Percentiles rank a stretch among this genome's conserved stretches.
These are phyloP conservation scores for Scedosporium boydii DNA, from an alignment of 2,329 filamentous ascomycete genomes.

Conservation along the genomic window DNA sequence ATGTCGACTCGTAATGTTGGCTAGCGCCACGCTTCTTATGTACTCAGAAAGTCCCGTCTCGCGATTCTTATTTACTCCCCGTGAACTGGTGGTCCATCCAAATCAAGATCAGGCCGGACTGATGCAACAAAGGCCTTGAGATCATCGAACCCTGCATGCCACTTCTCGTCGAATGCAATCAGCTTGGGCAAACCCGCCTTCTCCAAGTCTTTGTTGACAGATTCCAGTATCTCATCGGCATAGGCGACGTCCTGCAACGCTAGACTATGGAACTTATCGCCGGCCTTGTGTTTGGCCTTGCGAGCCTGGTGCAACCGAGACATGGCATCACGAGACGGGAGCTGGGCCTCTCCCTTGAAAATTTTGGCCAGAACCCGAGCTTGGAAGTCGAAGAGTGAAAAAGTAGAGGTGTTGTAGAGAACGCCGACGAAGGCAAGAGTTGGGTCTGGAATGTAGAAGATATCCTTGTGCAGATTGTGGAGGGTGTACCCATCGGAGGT, in stretches of 20 bases:
- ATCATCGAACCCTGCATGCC: slow-evolving; percentile 2
- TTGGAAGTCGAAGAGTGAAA: slow-evolving; percentile 62
- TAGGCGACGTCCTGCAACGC: slow-evolving; percentile 2
- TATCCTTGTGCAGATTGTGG: slow-evolving; percentile 61
- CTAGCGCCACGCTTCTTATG: no score
- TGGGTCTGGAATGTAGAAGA: slow-evolving; percentile 62
- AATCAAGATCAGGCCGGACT: slow-evolving; percentile 1
- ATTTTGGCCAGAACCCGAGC: slow-evolving; percentile 51
- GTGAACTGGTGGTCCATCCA: neutral
- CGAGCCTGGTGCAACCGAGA: slow-evolving; percentile 54
- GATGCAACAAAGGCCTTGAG: slow-evolving; percentile 3
- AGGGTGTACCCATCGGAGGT: slow-evolving; percentile 12
- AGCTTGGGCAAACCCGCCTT: neutral
- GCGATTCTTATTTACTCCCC: neutral
- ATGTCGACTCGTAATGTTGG: no score
- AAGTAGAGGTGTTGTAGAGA: slow-evolving; percentile 57
- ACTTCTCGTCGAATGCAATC: slow-evolving; percentile 2
- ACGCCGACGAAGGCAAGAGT: slow-evolving; percentile 55
- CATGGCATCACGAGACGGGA: slow-evolving; percentile 61
- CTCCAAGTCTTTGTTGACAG: slow-evolving; percentile 4
- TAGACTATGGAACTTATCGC: slow-evolving; percentile 36
- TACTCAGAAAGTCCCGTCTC: no score
- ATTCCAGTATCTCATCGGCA: slow-evolving; percentile 3
- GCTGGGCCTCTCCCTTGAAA: slow-evolving; percentile 45
- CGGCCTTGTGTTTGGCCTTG: slow-evolving; percentile 31